phyloP scores from a whole-genome alignment of 2,329 filamentous ascomycete species.

The Colletotrichum lupini region DNA sequence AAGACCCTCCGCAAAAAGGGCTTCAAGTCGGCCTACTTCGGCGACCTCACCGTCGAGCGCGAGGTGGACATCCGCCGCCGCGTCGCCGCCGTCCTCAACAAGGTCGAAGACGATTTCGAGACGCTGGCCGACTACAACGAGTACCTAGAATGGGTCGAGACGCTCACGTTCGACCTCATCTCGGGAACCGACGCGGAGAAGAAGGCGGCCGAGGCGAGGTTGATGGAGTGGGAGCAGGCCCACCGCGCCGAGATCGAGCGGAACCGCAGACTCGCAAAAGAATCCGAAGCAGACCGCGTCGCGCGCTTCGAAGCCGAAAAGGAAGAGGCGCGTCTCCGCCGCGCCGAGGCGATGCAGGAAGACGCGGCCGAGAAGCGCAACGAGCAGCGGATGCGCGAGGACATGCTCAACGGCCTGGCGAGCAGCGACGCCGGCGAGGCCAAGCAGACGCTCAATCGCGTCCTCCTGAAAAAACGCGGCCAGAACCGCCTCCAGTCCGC shows the following conservation, averaged over 20 bases:
- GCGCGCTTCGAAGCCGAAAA: constrained; percentile 71
- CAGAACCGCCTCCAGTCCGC: constrained; percentile 54
- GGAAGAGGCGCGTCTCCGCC: constrained; percentile 72
- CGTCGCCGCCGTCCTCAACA: constrained; percentile 86
- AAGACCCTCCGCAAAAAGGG: constrained; percentile 86
- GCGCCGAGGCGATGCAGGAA: constrained; percentile 72
- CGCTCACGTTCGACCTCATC: constrained; percentile 89
- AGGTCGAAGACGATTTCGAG: constrained; percentile 91
- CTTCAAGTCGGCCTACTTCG: constrained; percentile 91
- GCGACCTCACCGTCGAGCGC: constrained; percentile 86
- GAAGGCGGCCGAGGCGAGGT: constrained; percentile 55
- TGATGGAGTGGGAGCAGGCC: constrained; percentile 74
- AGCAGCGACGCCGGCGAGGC: constrained; percentile 70
- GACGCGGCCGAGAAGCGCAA: constrained; percentile 77
- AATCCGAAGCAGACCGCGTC: constrained; percentile 65
- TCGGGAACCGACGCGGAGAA: constrained; percentile 74
- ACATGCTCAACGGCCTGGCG: constrained; percentile 77
- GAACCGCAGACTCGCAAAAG: constrained; percentile 65
- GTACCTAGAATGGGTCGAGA: constrained; percentile 93
- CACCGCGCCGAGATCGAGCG: constrained; percentile 77
- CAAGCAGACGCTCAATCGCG: constrained; percentile 66
- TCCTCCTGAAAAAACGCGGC: constrained; percentile 79
- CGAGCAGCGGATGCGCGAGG: constrained; percentile 71
- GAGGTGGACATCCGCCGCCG: constrained; percentile 91
- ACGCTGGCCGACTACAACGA: constrained; percentile 87